Conservation (phyloP, 1,284 basidiomycete genomes). For the Coniferiporia sulphurascens region DNA sequence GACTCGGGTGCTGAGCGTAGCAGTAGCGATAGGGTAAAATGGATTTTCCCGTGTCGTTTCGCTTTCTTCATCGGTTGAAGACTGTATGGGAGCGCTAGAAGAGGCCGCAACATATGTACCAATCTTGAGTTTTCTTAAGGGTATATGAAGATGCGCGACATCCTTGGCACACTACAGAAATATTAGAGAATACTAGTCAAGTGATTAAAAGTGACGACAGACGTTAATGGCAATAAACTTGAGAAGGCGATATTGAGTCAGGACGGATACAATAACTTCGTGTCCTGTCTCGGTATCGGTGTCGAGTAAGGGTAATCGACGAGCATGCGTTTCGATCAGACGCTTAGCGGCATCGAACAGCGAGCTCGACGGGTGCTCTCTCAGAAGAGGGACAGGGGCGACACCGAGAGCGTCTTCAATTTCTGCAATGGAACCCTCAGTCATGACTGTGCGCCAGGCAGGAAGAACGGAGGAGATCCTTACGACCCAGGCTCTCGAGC, state of each 20-base stretch:
- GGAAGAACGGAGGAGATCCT: constrained; percentile 22
- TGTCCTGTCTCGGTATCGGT: constrained; percentile 91
- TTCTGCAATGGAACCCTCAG: constrained; percentile 43
- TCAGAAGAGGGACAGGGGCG: constrained; percentile 86
- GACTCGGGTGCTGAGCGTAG: constrained; percentile 87
- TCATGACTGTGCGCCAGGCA: constrained; percentile 14
- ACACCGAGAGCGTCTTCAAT: constrained; percentile 94
- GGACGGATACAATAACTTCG: constrained; percentile 92
- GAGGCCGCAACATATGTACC: constrained; percentile 81
- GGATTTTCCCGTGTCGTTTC: constrained; percentile 45
- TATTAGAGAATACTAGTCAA: constrained; percentile 15
- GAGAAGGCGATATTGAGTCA: constrained; percentile 96
- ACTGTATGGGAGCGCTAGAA: constrained; percentile 19
- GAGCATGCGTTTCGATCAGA: constrained; percentile 93
- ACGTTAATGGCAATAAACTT: constrained; percentile 99
- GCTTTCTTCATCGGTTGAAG: constrained; percentile 36
- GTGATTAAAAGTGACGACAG: constrained; percentile 26
- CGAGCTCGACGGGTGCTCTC: constrained; percentile 83
- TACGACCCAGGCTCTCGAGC: constrained; percentile 83
- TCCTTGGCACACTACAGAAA: constrained; percentile 60
- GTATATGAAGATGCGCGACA: constrained; percentile 69
- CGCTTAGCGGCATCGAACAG: constrained; percentile 89
- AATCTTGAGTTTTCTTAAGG: constrained; percentile 85
- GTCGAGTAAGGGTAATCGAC: constrained; percentile 91
- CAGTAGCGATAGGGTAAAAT: constrained; percentile 89